Evolutionary conservation across 352 stramenopile species (phyloP), one percentile per base, ranked within the genome.

Genomic region (Aphanomyces euteiches): DNA sequence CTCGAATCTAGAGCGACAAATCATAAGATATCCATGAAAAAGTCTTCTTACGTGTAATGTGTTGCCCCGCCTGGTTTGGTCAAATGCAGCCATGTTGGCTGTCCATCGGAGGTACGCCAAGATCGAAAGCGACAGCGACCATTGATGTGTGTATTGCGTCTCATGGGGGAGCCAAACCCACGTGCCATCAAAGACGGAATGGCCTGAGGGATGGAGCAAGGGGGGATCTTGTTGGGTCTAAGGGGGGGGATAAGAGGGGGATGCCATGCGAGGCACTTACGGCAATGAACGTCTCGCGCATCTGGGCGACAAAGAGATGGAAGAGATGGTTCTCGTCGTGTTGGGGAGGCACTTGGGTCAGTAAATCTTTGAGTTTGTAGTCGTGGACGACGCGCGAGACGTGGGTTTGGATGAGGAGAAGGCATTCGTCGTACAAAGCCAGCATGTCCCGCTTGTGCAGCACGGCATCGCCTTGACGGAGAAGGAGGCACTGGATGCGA

Each of bases 261-360:
- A 37, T 10, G 38, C 28, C n/a, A 36, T 36, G 19, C 1, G 37
- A 19, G 8, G 39, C 15, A 45, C 19, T 15, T 61, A 70, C 64
- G 17, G 34, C 64, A 54, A 70, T 70, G 21, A 48, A 70, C 17
- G 47, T 56, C 56, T 70, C 64, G 5, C 64, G 64, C 64, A 70
- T 15, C 37, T 70, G 64, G 5, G 64, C 64, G 1, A 70, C 64
- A 70, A 70, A 70, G 19, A 47, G 47, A 3, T 21, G 50, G 28
- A 37, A 47, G 5, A 63, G 56, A 36, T 70, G 43, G 39, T 70
- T 48, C 8, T 19, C 13, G 8, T 28, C 28, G 17, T 58, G 54
- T 19, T 12, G 54, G 7, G n/a, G 28, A 7, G 54, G 54, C 54
- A 61, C 17, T 28, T 61, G 34, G 17, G 28, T 3, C 15, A 61